Conservation (phyloP, 805 yeast genomes). For the Saccharomycopsis fodiens region DNA sequence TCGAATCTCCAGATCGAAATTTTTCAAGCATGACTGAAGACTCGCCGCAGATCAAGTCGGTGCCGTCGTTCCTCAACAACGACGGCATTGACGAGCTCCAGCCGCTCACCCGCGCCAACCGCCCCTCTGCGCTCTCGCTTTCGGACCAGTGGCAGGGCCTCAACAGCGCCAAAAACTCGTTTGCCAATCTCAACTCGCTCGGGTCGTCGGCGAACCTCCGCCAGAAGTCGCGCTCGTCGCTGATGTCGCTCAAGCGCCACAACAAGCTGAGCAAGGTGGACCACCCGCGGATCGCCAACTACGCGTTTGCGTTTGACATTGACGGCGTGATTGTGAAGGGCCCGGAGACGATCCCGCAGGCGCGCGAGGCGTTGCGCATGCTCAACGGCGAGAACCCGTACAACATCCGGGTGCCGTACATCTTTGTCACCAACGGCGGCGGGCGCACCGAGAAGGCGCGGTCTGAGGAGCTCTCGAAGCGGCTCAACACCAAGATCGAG, state of each 20-base stretch:
- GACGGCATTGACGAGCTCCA: conserved; percentile 65
- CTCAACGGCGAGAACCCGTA: conserved; percentile 73
- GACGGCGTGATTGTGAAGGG: conserved; percentile 88
- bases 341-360: conserved; percentile 76
- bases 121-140: conserved; percentile 59
- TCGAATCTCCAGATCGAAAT: too few species aligned
- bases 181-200: conserved; percentile 13
- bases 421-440: conserved; percentile 88
- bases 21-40: neutral
- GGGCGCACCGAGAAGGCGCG: conserved; percentile 75
- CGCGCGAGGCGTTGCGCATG: conserved; percentile 61
- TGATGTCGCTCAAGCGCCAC: conserved; percentile 25
- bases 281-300: conserved; percentile 67
- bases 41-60: conserved; percentile 18
- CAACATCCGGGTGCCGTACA: conserved; percentile 73
- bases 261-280: conserved; percentile 49
- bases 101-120: conserved; percentile 53
- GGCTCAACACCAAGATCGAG: conserved; percentile 53
- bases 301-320: conserved; percentile 88
- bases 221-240: conserved; percentile 12
- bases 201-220: conserved; percentile 2
- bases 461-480: conserved; percentile 58
- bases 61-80: conserved; percentile 52
- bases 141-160: conserved; percentile 61
- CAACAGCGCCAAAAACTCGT: conserved; percentile 23